These are phyloP conservation scores for Ogataea henricii DNA, from an alignment of 805 yeast species.

Conservation along the genomic window DNA sequence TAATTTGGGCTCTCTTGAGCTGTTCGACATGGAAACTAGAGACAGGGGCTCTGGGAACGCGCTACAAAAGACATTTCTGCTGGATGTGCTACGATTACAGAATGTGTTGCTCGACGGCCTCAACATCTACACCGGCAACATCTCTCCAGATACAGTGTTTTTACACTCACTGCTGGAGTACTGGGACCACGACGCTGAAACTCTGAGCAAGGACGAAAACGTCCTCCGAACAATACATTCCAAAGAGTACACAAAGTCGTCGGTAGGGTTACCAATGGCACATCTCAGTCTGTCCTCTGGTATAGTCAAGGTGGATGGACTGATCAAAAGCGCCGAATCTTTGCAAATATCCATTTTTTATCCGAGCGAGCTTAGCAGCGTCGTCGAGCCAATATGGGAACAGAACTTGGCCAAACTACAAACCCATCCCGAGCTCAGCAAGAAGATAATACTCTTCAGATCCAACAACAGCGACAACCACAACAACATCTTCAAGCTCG, in stretches of 20 bases:
- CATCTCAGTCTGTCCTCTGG: constrained; percentile 40
- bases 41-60: constrained; percentile 26
- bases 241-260: constrained; percentile 24
- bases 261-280: constrained; percentile 27
- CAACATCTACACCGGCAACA: constrained; percentile 8
- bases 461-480: not conserved
- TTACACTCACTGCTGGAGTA: constrained; percentile 44
- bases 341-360: constrained; percentile 40
- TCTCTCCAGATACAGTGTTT: constrained; percentile 13
- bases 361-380: constrained; percentile 12
- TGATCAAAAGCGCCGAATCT: constrained; percentile 42
- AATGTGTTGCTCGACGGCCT: constrained; percentile 30
- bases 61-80: constrained; percentile 39
- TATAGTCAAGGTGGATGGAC: constrained; percentile 44
- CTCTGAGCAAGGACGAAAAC: constrained; percentile 35
- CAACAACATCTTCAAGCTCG: constrained; percentile 21
- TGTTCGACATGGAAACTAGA: not conserved
- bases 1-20: constrained; percentile 9
- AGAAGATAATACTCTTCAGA: constrained; percentile 6
- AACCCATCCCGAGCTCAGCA: constrained; percentile 2
- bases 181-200: constrained; percentile 41
- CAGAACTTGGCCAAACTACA: constrained; percentile 30
- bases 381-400: constrained; percentile 34
- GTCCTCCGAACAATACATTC: constrained; percentile 43
- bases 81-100: constrained; percentile 40